Base-by-base conservation (phyloP, 768 basidiomycete genomes). In the Daedaleopsis sinensis region DNA sequence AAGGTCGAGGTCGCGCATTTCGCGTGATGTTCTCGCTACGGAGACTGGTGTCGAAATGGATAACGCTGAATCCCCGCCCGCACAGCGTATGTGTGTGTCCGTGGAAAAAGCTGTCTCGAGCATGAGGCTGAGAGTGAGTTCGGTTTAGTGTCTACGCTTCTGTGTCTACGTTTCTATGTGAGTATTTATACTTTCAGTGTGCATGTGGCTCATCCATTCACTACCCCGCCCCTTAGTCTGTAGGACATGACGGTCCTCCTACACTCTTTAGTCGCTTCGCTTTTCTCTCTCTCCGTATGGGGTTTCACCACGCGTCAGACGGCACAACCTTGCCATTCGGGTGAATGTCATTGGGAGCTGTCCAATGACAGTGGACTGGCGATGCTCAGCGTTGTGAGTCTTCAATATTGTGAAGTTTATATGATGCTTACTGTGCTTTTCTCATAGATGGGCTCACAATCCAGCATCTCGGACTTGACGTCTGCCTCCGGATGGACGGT, bases 401-500 rank as follows among this genome's bases (percentile, higher is more conserved):
- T 12, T 27, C 11, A 4, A 10, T 5, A 19, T 11, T 5, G 23
- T 38, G n/a, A 15, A n/a, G 44, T n/a, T n/a, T 9, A 7, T n/a
- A 13, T 38, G 12, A 6, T 9, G 1, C 18, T 16, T 11, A 18
- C 18, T 9, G 23, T 19, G 10, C 56, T 43, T 23, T 2, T 44
- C 18, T 6, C 24, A 6, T 39, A 69, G 70, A 16, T 46, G 6
- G 68, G 68, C 18, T 52, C 62, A 13, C 49, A 55, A 11, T 60
- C 43, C 27, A 64, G 71, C 2, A 73, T 79, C 52, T 71, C 76
- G 1, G 78, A 80, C 59, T 74, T 80, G 46, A 80, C 79, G 1
- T 13, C 64, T 8, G 80, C 81, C 5, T 82, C 79, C 23, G 84
- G 83, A 24, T 85, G 83, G 83, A 73, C 76, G 27, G 81, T 84